These are phyloP conservation scores for Colletotrichum echinochloae DNA, from an alignment of 2,329 filamentous ascomycete genomes.

Conservation along the genomic window DNA sequence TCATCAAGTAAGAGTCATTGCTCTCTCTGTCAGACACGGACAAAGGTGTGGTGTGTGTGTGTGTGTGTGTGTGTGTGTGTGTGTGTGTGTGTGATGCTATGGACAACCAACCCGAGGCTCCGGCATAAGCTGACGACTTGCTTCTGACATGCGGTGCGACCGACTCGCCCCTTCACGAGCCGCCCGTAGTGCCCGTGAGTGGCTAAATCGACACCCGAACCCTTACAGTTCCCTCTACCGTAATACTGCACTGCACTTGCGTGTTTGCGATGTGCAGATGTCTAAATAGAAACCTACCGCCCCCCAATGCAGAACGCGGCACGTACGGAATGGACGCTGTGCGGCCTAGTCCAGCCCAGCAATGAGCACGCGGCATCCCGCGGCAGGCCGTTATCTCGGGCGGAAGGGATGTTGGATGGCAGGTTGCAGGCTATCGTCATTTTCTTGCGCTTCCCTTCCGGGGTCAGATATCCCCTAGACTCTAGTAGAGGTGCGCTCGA, in stretches of 20 bases:
- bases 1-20: not conserved
- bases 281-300: not conserved
- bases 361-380: not conserved
- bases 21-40: slow-evolving; percentile 10
- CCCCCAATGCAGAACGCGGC: not conserved
- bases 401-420: not conserved
- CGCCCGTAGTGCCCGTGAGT: not conserved
- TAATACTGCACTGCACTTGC: not conserved
- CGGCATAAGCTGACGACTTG: slow-evolving; percentile 12
- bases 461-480: not conserved
- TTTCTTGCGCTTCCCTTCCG: not conserved
- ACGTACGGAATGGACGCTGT: not conserved
- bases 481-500: not conserved
- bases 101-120: not conserved
- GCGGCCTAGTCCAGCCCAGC: not conserved
- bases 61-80: no score
- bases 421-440: slow-evolving; percentile 18
- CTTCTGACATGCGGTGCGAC: not conserved
- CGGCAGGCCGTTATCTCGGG: slow-evolving; percentile 3
- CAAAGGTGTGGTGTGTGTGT: no score
- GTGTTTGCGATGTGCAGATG: slow-evolving; percentile 1
- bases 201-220: not conserved
- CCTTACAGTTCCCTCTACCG: no score
- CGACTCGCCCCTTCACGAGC: not conserved
- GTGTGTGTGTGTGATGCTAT: no score